Conservation (phyloP, 345 rosid genomes). For the Eucalyptus leucophloia region DNA sequence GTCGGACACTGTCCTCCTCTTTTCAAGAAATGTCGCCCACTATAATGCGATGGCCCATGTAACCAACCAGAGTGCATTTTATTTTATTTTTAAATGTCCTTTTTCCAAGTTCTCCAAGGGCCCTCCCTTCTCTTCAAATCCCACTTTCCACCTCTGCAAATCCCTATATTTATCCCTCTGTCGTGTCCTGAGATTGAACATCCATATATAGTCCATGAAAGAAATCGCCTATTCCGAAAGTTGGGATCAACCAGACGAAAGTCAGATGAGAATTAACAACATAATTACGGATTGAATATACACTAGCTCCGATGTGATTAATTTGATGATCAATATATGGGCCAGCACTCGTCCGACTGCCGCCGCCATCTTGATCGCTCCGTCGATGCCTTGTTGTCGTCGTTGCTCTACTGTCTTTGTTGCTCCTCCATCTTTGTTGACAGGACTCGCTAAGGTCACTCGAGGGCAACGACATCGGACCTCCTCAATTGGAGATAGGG, state of each 20-base stretch:
- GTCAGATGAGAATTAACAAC: background rate
- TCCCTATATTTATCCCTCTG: background rate
- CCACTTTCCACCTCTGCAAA: background rate
- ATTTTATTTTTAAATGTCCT: background rate
- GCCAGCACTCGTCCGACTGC: background rate
- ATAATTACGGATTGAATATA: background rate
- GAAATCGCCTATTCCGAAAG: background rate
- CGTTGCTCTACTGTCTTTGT: background rate
- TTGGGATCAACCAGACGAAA: background rate
- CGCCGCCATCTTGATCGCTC: background rate
- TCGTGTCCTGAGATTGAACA: background rate
- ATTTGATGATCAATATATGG: background rate
- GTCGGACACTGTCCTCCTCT: conserved; percentile 9
- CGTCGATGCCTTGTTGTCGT: background rate
- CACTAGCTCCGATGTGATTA: background rate
- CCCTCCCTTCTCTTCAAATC: background rate
- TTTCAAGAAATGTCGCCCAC: background rate
- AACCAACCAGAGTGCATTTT: background rate
- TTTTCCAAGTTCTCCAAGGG: background rate
- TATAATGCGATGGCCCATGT: background rate
- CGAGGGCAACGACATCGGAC: background rate
- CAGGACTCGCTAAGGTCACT: background rate
- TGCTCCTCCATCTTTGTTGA: background rate
- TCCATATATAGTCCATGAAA: background rate
- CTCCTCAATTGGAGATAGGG: background rate